A percentile compares a stretch with the other conserved stretches of the same genome.
Conservation (phyloP, 805 yeast genomes). For the Maudiozyma serrabonitensis region DNA sequence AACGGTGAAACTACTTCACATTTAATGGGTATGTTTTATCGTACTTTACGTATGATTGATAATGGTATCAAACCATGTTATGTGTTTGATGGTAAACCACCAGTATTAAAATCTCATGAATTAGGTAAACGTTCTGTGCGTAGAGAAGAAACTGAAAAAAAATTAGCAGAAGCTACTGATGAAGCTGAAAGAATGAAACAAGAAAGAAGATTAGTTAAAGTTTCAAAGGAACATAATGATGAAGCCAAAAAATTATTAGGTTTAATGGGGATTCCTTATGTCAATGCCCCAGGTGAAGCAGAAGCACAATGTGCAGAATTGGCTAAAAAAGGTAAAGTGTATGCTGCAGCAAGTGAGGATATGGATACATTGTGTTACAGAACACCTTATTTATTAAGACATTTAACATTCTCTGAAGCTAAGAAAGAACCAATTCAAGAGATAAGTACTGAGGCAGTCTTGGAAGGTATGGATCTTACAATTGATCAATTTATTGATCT, state of each 20-base stretch:
- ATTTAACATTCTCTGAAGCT: constrained; percentile 89
- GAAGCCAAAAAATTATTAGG: constrained; percentile 76
- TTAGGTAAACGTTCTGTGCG: constrained; percentile 73
- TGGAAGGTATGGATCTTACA: constrained; percentile 71
- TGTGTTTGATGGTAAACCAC: constrained; percentile 97
- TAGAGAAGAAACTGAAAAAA: constrained; percentile 74
- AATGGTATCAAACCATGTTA: constrained; percentile 94
- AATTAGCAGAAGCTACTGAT: constrained; percentile 65
- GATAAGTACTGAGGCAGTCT: constrained; percentile 53
- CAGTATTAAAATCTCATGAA: constrained; percentile 87
- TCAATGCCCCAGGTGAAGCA: constrained; percentile 95
- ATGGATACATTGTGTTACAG: constrained; percentile 95
- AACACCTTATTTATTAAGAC: constrained; percentile 75
- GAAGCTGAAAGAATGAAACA: constrained; percentile 59
- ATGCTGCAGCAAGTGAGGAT: constrained; percentile 96
- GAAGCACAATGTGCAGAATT: constrained; percentile 97
- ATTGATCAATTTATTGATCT: constrained; percentile 73
- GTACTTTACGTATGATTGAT: constrained; percentile 83
- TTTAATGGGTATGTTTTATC: constrained; percentile 90
- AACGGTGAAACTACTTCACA: constrained; percentile 91
- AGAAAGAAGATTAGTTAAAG: constrained; percentile 83
- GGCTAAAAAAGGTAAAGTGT: constrained; percentile 83
- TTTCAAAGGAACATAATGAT: constrained; percentile 82
- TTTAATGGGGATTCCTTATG: constrained; percentile 91
- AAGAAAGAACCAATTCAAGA: constrained; percentile 89